Conservation (phyloP, 2,329 filamentous ascomycete genomes). For the Mariannaea sp. region DNA sequence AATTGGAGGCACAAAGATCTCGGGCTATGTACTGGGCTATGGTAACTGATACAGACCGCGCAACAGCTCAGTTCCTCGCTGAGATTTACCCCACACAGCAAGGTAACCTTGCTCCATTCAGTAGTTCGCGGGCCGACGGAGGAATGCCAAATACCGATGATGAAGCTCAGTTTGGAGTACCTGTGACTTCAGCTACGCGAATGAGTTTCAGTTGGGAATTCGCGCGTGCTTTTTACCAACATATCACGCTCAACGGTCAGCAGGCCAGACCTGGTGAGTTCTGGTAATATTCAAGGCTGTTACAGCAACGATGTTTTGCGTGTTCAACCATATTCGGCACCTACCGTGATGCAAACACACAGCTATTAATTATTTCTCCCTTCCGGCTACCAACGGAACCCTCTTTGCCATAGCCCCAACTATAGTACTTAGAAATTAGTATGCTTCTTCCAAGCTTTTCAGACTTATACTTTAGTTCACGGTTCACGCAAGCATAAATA, state of each 20-base stretch:
- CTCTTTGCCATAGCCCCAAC: no score
- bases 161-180: slow-evolving; percentile 12
- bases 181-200: not conserved
- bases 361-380: no score
- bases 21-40: slow-evolving; percentile 17
- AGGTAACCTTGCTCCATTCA: not conserved
- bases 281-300: not conserved
- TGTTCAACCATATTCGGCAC: no score
- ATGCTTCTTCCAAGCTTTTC: no score
- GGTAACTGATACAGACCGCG: slow-evolving; percentile 30
- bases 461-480: no score
- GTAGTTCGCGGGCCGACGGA: not conserved
- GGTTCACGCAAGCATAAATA: no score
- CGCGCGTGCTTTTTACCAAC: not conserved
- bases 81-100: not conserved
- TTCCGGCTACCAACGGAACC: no score
- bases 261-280: not conserved
- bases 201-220: slow-evolving; percentile 12
- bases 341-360: no score
- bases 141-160: slow-evolving; percentile 14
- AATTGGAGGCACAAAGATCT: not conserved
- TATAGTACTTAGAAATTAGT: no score
- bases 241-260: not conserved
- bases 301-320: not conserved
- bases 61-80: slow-evolving; percentile 5